Evolutionary conservation across 345 rosid genomes (phyloP).

Genomic region (Citrus medica): DNA sequence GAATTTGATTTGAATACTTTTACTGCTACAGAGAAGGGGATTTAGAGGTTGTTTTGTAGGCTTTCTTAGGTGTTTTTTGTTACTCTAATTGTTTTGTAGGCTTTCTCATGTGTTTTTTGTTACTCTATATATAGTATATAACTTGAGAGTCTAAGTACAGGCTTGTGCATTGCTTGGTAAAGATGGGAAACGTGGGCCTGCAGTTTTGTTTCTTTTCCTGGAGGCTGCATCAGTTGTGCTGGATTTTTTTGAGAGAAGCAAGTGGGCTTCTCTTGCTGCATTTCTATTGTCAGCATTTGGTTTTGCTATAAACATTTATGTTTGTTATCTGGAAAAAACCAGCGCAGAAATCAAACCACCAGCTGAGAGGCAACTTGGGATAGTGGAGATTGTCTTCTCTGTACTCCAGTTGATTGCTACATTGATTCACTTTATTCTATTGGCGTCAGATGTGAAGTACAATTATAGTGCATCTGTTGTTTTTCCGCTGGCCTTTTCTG

Average conservation of each 20-base stretch:
- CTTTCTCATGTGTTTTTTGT: not conserved
- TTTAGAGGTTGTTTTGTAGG: not conserved
- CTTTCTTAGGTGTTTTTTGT: not conserved
- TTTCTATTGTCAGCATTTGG: conserved; percentile 2
- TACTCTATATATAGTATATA: not conserved
- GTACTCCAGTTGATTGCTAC: not conserved
- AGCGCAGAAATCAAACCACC: not conserved
- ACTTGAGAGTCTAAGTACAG: not conserved
- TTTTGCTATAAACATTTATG: not conserved
- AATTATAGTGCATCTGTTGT: not conserved
- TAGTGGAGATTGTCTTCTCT: not conserved
- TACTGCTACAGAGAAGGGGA: no score
- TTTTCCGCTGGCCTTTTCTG: not conserved
- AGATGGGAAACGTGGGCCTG: not conserved
- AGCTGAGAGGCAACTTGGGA: conserved; percentile 6
- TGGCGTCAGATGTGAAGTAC: not conserved
- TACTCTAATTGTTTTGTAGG: not conserved
- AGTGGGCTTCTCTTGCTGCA: not conserved
- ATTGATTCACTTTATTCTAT: not conserved
- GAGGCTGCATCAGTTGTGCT: not conserved
- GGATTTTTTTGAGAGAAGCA: not conserved
- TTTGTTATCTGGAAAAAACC: not conserved
- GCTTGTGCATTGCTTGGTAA: not conserved
- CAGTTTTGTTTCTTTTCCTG: not conserved
- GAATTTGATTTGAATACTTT: not conserved